Evolutionary conservation across 2,329 filamentous ascomycete genomes (phyloP).

Genomic region (Daldinia sp.): DNA sequence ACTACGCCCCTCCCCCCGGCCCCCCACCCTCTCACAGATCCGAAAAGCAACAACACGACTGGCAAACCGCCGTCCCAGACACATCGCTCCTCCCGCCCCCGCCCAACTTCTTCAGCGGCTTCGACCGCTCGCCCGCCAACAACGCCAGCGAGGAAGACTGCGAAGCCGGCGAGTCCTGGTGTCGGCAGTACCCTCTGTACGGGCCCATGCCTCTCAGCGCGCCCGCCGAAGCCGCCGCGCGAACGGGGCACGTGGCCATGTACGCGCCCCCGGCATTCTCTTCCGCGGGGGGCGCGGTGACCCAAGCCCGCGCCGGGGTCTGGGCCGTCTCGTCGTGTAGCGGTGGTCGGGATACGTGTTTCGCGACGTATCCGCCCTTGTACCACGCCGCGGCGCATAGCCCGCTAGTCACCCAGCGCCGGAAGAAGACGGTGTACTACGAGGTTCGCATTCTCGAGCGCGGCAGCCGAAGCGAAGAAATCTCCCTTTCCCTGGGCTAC

Average conservation of each 20-base stretch:
- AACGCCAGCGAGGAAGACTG: slow-evolving; percentile 74
- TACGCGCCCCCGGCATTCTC: slow-evolving; percentile 58
- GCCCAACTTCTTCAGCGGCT: slow-evolving; percentile 69
- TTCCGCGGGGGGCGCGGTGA: slow-evolving; percentile 51
- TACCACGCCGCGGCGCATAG: slow-evolving; percentile 70
- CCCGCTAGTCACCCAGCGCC: slow-evolving; percentile 54
- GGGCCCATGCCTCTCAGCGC: slow-evolving; percentile 59
- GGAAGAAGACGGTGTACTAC: slow-evolving; percentile 70
- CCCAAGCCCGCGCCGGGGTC: slow-evolving; percentile 56
- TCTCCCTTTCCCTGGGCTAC: slow-evolving; percentile 72
- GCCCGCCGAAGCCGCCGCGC: slow-evolving; percentile 53
- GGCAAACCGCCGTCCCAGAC: slow-evolving; percentile 75
- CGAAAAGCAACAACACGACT: slow-evolving; percentile 67
- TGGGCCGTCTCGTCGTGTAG: slow-evolving; percentile 58
- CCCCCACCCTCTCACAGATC: slow-evolving; percentile 44
- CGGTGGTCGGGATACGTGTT: slow-evolving; percentile 65
- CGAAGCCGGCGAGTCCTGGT: slow-evolving; percentile 72
- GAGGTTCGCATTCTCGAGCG: slow-evolving; percentile 67
- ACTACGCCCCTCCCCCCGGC: slow-evolving; percentile 50
- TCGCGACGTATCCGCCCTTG: slow-evolving; percentile 73
- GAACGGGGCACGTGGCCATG: slow-evolving; percentile 60
- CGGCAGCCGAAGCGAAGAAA: slow-evolving; percentile 49
- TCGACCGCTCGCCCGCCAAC: slow-evolving; percentile 70
- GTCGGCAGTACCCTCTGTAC: slow-evolving; percentile 65
- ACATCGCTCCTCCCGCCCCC: slow-evolving; percentile 77